Conservation (phyloP, 306 rosid species). For the Quercus gilva region DNA sequence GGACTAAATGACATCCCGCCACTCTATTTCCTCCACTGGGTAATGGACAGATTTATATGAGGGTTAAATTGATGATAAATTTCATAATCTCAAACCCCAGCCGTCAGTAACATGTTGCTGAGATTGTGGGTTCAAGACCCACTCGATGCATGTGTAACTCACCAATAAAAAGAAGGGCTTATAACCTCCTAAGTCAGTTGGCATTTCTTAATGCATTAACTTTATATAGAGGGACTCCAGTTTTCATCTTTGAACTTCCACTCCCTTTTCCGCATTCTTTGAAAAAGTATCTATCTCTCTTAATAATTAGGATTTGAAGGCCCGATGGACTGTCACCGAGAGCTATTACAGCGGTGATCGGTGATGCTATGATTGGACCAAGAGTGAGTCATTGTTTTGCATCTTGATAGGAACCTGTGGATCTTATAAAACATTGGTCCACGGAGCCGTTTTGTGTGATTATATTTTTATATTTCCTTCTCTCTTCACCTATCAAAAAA, state of each 20-base stretch:
- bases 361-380: conserved; percentile 80
- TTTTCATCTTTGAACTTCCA: not conserved
- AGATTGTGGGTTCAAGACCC: too few relatives aligned
- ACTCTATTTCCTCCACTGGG: not conserved
- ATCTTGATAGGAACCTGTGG: conserved; percentile 76
- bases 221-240: not conserved
- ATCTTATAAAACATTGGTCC: conserved; percentile 26
- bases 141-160: too few relatives aligned
- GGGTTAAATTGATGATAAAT: not conserved
- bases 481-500: too few relatives aligned
- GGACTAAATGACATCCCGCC: too few relatives aligned
- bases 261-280: not conserved
- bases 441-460: conserved; percentile 80
- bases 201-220: too few relatives aligned
- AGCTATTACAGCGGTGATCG: conserved; percentile 52
- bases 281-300: not conserved
- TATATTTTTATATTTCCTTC: conserved; percentile 23
- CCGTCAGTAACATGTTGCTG: not conserved
- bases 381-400: conserved; percentile 47
- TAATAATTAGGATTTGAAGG: conserved; percentile 13
- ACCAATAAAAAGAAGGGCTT: too few relatives aligned
- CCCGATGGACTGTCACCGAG: conserved; percentile 66
- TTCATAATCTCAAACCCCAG: not conserved
- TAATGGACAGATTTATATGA: not conserved
- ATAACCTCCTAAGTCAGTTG: too few relatives aligned